Base-by-base conservation (phyloP, 495 filamentous ascomycete species). In the Clohesyomyces aquaticus region DNA sequence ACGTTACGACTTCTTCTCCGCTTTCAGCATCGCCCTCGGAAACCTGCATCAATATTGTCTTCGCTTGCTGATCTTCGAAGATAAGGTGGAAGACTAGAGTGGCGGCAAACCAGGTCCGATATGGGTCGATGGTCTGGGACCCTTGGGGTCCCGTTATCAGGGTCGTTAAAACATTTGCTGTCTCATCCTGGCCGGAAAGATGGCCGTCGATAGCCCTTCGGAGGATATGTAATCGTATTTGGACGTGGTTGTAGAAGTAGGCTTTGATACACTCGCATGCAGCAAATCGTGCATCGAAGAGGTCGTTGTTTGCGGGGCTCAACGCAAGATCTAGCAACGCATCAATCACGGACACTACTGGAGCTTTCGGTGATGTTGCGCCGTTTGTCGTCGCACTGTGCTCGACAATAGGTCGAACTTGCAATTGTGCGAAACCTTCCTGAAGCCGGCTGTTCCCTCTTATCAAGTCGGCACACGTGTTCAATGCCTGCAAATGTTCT, bases 1-100 rank as follows among this genome's bases (percentile, higher is more conserved):
- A 93, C 8, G 93, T 98, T 52, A 98, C 87, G 3, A 96, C 93
- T 72, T 98, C 94, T 78, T 98, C 94, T 11, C 95, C 94, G 64
- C 79, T 88, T 42, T 90, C 89, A 23, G 91, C 89, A 74, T 97
- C 89, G 14, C 95, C 95, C 75, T 97, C 93, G 1, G 85, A 87
- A 32, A 98, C 88, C 49, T 80, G 80, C 82, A 92, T 92, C 21
- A 92, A 88, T 23, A 89, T 77, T 18, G 80, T 80, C 71, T 98
- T 98, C 1, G 89, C 88, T 68, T 91, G 85, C 14, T 81, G 77
- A 69, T 94, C 87, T 56, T 96, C 92, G 55, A 86, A 89, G 14
- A 98, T 72, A n/a, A 98, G 79, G 66, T 98, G 93, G 66, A 95
- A 87, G 72, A 96, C 82, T 59, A 98, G 80, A n/a, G 93, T 85